Conservation (phyloP, 495 filamentous ascomycete genomes). For the Neurospora sp. region DNA sequence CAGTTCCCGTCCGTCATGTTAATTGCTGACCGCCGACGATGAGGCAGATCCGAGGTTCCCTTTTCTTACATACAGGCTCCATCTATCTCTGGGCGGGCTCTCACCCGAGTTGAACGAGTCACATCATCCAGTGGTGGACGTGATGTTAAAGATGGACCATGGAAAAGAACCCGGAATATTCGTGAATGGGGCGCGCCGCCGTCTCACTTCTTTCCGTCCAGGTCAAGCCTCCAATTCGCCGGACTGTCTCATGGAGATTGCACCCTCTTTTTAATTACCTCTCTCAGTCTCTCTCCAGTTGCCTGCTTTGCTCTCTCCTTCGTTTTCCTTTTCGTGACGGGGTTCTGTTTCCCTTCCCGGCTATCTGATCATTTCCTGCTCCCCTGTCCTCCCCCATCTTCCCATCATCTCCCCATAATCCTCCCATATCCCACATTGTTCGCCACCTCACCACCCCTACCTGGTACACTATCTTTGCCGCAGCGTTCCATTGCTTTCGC, state of each 20-base stretch:
- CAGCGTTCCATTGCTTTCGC: conserved; percentile 1
- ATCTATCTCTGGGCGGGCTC: background rate
- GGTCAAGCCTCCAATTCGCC: background rate
- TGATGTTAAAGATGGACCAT: background rate
- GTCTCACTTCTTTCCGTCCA: background rate
- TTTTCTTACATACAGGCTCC: background rate
- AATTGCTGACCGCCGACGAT: background rate
- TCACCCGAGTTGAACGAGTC: background rate
- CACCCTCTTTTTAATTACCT: background rate
- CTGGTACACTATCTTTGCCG: background rate
- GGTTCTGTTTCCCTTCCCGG: background rate
- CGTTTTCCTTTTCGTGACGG: conserved; percentile 25
- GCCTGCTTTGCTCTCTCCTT: conserved; percentile 23
- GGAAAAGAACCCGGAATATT: background rate
- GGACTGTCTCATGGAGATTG: background rate
- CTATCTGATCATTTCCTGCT: conserved; percentile 36
- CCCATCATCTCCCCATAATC: conserved; percentile 16
- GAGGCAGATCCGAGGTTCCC: background rate
- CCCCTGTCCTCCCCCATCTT: conserved; percentile 39
- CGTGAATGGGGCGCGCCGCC: background rate
- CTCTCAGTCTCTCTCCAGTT: background rate
- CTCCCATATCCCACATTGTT: background rate
- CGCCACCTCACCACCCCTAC: background rate
- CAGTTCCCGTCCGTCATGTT: background rate
- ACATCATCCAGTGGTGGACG: background rate